Conservation (phyloP, 225 moss, liverwort and hornwort genomes). For the Anthoceros angustus region DNA sequence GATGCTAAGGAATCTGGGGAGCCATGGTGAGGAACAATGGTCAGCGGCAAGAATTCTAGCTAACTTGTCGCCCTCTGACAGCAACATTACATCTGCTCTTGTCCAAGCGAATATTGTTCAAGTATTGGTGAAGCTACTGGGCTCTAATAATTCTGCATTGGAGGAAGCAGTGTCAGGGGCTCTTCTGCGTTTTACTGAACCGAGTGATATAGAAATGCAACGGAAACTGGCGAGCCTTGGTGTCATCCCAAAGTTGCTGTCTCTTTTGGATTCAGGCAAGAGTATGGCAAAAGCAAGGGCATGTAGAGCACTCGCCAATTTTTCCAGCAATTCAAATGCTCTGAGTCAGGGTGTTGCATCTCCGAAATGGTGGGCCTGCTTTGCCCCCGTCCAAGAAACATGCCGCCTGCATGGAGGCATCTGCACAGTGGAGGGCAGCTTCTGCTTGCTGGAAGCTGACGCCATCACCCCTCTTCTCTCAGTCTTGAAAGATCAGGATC, state of each 20-base stretch:
- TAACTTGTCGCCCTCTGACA: conserved; percentile 41
- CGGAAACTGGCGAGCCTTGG: conserved; percentile 29
- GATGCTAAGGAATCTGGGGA: conserved; percentile 15
- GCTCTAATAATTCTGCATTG: conserved; percentile 17
- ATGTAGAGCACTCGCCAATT: conserved; percentile 45
- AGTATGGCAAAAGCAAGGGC: conserved; percentile 32
- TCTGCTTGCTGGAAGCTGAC: conserved; percentile 51
- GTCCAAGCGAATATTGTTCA: conserved; percentile 28
- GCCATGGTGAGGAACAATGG: conserved; percentile 25
- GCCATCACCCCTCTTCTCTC: conserved; percentile 38
- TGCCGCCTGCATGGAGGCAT: conserved; percentile 45
- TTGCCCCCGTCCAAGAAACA: conserved; percentile 12
- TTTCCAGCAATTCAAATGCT: conserved; percentile 32
- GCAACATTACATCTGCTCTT: conserved; percentile 23
- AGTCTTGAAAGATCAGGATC: conserved; percentile 35
- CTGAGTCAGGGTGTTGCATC: conserved; percentile 26
- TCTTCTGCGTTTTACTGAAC: conserved; percentile 49
- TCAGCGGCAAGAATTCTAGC: conserved; percentile 50
- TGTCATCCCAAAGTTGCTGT: conserved; percentile 37
- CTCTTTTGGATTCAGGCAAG: conserved; percentile 36
- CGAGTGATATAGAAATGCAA: conserved; percentile 30
- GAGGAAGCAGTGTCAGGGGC: conserved; percentile 55
- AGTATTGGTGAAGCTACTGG: conserved; percentile 27
- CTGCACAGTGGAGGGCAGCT: conserved; percentile 40
- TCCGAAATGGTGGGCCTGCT: conserved; percentile 40